A percentile compares a stretch with the other conserved stretches of the same genome.
phyloP scores from a whole-genome alignment of 2,329 filamentous ascomycete genomes.

The Amauroascus verrucosus region DNA sequence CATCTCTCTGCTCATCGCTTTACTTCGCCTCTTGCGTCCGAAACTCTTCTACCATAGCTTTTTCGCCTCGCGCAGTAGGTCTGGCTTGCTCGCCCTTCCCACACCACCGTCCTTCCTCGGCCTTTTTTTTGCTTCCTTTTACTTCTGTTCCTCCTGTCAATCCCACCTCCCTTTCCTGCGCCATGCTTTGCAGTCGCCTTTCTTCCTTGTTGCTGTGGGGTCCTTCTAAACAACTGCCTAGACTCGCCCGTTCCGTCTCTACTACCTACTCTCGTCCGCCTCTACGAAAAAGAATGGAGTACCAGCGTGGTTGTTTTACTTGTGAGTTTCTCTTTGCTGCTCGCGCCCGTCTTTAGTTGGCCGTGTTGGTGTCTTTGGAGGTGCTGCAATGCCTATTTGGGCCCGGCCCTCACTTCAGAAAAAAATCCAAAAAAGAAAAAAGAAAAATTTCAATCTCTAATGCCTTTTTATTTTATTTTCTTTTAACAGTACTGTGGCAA shows the following conservation, averaged over 20 bases:
- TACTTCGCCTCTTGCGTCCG: neutral
- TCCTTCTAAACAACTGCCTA: slow-evolving; percentile 2
- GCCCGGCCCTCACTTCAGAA: neutral
- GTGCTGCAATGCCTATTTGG: neutral
- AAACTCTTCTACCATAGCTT: neutral
- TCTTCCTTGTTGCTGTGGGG: slow-evolving; percentile 1
- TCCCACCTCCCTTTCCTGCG: neutral
- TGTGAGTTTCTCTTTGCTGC: slow-evolving; percentile 37
- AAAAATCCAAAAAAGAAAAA: neutral
- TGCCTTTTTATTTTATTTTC: neutral
- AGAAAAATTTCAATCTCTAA: neutral
- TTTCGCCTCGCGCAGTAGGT: neutral
- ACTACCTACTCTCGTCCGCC: neutral
- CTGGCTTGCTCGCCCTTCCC: neutral
- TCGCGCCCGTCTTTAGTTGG: neutral
- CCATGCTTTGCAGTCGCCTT: neutral
- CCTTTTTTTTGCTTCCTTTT: neutral
- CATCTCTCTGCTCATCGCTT: neutral
- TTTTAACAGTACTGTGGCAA: neutral
- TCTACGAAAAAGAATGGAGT: slow-evolving; percentile 37
- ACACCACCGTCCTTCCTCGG: neutral
- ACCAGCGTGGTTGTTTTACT: slow-evolving; percentile 49
- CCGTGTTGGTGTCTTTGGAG: neutral
- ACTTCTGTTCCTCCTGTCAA: neutral
- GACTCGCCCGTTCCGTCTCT: slow-evolving; percentile 6